phyloP scores from a whole-genome alignment of 345 rosid species.

The Mangifera indica region DNA sequence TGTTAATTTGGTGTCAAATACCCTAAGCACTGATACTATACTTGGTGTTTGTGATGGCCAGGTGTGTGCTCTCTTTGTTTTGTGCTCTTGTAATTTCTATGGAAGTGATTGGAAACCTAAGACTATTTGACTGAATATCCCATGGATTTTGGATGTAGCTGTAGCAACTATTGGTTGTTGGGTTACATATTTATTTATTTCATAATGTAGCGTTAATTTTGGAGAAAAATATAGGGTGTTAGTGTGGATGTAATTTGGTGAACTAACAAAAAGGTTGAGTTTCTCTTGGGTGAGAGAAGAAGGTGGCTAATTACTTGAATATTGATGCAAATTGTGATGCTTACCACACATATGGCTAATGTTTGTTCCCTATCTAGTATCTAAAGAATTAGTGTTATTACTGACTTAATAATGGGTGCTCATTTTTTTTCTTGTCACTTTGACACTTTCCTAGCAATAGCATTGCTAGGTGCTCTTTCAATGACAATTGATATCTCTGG shows the following conservation, averaged over 20 bases:
- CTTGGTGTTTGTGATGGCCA: conserved; percentile 95
- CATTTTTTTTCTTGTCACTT: no score
- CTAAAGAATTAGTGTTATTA: no score
- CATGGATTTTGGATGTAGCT: conserved; percentile 10
- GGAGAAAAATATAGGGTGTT: neutral
- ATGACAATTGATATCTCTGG: no score
- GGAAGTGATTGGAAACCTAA: neutral
- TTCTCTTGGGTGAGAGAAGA: no score
- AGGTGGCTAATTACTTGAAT: no score
- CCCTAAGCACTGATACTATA: conserved; percentile 52
- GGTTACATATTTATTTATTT: neutral
- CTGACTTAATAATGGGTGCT: no score
- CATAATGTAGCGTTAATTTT: neutral
- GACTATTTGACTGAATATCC: neutral
- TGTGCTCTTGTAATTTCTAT: neutral
- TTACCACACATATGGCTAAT: no score
- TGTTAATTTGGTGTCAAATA: conserved; percentile 53
- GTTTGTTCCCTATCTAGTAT: no score
- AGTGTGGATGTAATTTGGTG: neutral
- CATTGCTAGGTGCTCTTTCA: no score
- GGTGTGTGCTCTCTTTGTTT: conserved; percentile 40
- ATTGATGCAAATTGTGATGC: no score
- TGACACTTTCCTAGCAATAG: no score
- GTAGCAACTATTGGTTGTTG: neutral
- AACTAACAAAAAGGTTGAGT: no score